phyloP scores from a whole-genome alignment of 2,329 filamentous ascomycete genomes.

The Neonectria punicea region DNA sequence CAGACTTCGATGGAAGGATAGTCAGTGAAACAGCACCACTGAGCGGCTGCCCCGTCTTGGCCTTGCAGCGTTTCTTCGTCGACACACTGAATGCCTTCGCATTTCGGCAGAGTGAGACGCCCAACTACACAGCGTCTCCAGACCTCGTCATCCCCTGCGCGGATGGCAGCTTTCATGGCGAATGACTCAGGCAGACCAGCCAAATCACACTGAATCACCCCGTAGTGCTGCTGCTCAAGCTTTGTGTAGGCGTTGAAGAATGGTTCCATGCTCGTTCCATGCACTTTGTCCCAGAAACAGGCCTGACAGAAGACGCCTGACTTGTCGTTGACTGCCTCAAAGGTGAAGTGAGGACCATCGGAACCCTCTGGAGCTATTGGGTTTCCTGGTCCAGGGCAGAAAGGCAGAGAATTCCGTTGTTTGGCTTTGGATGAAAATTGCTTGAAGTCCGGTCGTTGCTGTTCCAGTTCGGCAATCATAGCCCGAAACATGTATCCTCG shows the following conservation, averaged over 20 bases:
- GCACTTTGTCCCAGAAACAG: constrained; percentile 19
- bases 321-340: neutral
- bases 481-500: constrained; percentile 9
- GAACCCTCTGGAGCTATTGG: neutral
- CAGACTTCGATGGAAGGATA: constrained; percentile 19
- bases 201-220: constrained; percentile 1
- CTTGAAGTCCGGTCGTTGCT: neutral
- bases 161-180: constrained; percentile 12
- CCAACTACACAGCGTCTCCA: constrained; percentile 10
- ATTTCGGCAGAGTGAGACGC: constrained; percentile 5
- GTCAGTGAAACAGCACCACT: constrained; percentile 11
- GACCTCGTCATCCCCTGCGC: constrained; percentile 1
- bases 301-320: constrained; percentile 9
- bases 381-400: neutral
- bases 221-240: neutral
- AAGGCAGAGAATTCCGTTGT: neutral
- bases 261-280: constrained; percentile 13
- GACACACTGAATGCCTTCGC: constrained; percentile 10
- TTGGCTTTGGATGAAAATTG: constrained; percentile 5
- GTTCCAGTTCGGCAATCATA: constrained; percentile 7
- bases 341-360: neutral
- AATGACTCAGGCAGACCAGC: neutral
- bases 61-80: constrained; percentile 12
- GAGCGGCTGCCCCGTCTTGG: neutral
- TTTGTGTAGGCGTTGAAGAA: constrained; percentile 13